Evolutionary conservation across 106 monocot genomes (phyloP).

Genomic region (Dioscorea alata): DNA sequence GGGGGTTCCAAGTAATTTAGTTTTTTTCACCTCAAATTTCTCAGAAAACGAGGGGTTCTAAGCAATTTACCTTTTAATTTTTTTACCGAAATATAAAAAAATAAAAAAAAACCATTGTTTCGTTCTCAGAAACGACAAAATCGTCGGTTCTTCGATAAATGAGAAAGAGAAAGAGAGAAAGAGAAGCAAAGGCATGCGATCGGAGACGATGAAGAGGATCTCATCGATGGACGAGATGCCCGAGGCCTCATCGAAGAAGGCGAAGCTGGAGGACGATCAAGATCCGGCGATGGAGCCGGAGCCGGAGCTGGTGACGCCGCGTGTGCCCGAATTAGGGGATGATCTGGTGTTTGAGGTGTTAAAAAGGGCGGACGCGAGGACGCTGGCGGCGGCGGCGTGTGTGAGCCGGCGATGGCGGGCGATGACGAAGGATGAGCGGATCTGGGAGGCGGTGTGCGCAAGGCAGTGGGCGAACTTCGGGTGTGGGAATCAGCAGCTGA

Average conservation of each 20-base stretch:
- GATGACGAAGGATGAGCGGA: conserved; percentile 41
- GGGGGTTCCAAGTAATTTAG: too few species aligned
- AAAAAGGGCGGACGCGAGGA: conserved; percentile 23
- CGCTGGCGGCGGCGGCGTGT: conserved; percentile 31
- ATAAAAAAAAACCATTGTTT: too few species aligned
- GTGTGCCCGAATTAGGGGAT: conserved; percentile 17
- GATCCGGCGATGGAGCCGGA: too few species aligned
- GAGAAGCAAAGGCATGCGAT: neutral
- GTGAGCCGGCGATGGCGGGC: conserved; percentile 30
- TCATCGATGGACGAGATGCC: neutral
- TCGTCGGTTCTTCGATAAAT: neutral
- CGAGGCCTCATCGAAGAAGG: neutral
- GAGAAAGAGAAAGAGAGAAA: neutral
- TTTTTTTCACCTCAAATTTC: too few species aligned
- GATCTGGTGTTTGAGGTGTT: conserved; percentile 42
- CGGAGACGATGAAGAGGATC: neutral
- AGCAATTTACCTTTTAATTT: too few species aligned
- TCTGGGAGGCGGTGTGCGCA: conserved; percentile 40
- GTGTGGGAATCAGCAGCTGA: conserved; percentile 22
- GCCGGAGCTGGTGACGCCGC: neutral
- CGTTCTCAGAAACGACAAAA: too few species aligned
- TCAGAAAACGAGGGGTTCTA: too few species aligned
- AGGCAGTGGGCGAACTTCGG: conserved; percentile 18
- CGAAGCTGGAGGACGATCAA: neutral
- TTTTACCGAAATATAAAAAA: too few species aligned